Evolutionary conservation across 2,329 filamentous ascomycete species (phyloP), one percentile per base, ranked within the genome.

Genomic region (Stagonosporopsis cucurbitacearum): DNA sequence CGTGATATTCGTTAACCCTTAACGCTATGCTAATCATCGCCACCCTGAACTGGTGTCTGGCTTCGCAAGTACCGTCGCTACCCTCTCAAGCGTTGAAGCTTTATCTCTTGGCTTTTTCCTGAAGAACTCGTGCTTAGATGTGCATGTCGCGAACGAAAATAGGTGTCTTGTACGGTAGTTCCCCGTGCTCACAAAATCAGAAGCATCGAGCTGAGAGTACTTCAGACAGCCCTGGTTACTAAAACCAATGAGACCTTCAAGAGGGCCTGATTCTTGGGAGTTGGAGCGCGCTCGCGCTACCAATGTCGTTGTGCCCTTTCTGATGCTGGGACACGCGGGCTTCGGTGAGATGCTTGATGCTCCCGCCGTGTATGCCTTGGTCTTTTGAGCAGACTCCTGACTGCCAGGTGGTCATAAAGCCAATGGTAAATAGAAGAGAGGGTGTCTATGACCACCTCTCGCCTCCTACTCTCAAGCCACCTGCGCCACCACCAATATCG

Each of bases 371-470:
- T 12, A 17, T 17, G 6, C 19, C 15, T 15, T 9, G 20, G 15
- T 22, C 36, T 19, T 6, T 22, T 45, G 15, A 43, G 28, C 37
- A 23, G 28, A 7, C 15, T 28, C 25, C 6, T 6, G 17, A 42
- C 11, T 7, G n/a, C 26, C 15, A 28, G 20, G 23, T 8, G 13
- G n/a, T n/a, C 7, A 17, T 30, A 28, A 7, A n/a, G 13, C 13
- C 15, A 12, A 9, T 2, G 19, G 19, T 4, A 11, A n/a, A 8
- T 23, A 15, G n/a, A 54, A 32, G 17, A 5, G 19, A 12, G 7
- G 12, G n/a, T 39, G n/a, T 3, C 46, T 28, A 56, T 57, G 50
- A 63, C 66, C 66, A 68, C 53, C 63, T 60, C 28, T 66, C 64
- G 40, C 22, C 46, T 12, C 57, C 61, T 42, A 57, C 65, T 23